phyloP scores from a whole-genome alignment of 192 early-diverging fungal genomes.

The Linnemannia exigua region DNA sequence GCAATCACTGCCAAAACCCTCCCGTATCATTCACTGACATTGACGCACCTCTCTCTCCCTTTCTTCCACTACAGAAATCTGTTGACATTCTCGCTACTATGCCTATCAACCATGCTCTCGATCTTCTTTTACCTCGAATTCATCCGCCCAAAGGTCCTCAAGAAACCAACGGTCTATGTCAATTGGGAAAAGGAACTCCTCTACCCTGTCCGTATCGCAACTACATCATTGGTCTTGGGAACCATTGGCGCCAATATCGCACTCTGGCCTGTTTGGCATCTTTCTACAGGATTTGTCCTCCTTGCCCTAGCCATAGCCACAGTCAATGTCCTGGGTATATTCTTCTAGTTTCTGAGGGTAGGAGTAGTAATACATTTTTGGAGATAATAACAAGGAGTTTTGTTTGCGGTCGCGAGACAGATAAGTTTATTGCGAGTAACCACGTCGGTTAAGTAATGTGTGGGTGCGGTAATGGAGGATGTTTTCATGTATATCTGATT shows the following conservation, averaged over 20 bases:
- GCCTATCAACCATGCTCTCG: conserved; percentile 36
- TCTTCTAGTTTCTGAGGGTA: conserved; percentile 16
- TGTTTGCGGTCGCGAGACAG: not conserved
- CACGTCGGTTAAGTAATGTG: not conserved
- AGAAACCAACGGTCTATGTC: conserved; percentile 41
- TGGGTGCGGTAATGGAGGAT: not conserved
- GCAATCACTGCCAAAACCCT: no score
- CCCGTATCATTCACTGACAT: not conserved
- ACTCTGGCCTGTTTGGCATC: conserved; percentile 50
- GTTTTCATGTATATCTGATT: not conserved
- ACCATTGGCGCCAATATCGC: conserved; percentile 30
- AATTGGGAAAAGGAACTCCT: conserved; percentile 48
- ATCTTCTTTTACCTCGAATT: conserved; percentile 56
- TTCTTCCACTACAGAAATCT: conserved; percentile 15
- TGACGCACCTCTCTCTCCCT: not conserved
- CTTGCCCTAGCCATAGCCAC: conserved; percentile 24
- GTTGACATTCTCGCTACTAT: conserved; percentile 47
- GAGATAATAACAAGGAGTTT: no score
- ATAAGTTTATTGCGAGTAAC: not conserved
- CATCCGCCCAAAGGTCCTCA: conserved; percentile 32
- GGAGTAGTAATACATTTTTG: no score
- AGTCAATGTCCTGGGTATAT: conserved; percentile 38
- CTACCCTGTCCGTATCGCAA: conserved; percentile 41
- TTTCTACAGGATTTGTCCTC: conserved; percentile 38
- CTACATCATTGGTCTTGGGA: conserved; percentile 21